Evolutionary conservation across 768 basidiomycete genomes (phyloP), one percentile per base, ranked within the genome.

Genomic region (Dioszegia crocea): DNA sequence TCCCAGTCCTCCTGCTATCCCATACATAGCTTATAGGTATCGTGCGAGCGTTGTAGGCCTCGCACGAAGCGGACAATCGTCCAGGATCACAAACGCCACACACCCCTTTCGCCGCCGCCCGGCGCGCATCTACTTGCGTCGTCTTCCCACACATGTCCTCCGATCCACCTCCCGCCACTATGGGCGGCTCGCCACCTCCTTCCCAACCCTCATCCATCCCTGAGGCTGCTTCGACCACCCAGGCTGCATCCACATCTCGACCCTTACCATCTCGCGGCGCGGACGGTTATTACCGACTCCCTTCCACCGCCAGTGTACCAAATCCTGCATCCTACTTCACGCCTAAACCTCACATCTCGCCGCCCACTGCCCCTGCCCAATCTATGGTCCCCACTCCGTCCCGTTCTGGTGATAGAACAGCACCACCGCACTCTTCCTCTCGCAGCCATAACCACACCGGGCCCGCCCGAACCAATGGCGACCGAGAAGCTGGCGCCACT

Each of bases 281-380:
- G n/a, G 47, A 48, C 30, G 47, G 47, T 5, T 48, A 48, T 31
- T 48, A 48, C 47, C 47, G 47, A 6, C 11, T 48, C 17, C 17
- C 47, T 6, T 14, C 47, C 9, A 21, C 29, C 21, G 16, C 4
- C 24, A 3, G 26, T 19, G 17, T 5, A 33, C 47, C 47, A 5
- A 3, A 10, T 31, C 17, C 27, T 17, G 8, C 14, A 8, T 10
- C 40, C 16, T 6, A 9, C 40, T 8, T 19, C 14, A 19, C 8
- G 9, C 40, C 16, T 8, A 5, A 16, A 5, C 8, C 27, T 6
- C 26, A 27, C 29, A 30, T 6, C 24, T n/a, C 47, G 9, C 5
- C 47, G 3, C 16, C 29, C 11, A 17, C 47, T 27, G 30, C 6
- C n/a, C 14, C 27, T 6, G 12, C 29, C 10, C 47, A 6, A 6